Base-by-base conservation (phyloP, 1,284 basidiomycete genomes). In the Naganishia cerealis region DNA sequence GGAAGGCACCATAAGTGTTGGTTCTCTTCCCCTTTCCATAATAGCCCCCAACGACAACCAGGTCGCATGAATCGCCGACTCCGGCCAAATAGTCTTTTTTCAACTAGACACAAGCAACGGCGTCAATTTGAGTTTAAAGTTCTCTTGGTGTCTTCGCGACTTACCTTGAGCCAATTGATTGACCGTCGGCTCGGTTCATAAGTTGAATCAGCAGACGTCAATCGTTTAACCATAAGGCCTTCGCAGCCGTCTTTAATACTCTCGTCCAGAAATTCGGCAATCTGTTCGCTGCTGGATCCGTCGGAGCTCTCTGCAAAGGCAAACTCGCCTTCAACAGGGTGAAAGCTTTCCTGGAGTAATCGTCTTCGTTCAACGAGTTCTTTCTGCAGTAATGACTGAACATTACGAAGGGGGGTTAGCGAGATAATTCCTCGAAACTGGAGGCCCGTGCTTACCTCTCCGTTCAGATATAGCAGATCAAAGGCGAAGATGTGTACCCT, bases 211-310 rank as follows among this genome's bases (percentile, higher is more conserved):
- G 91, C 87, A 29, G 88, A 91, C 48, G 94, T 90, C 15, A 99
- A 84, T 92, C 97, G 96, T 82, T 99, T 99, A 71, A 99, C 93
- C 96, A 99, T 97, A 58, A 99, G 85, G 3, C 96, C 96, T 79
- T 99, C 96, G 79, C 96, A 99, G 0, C 95, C 94, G 76, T 97
- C 94, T 77, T 94, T 95, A 72, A 99, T 92, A 78, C 91, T 94
- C 73, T 94, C 90, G 75, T 99, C 96, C 18, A 99, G 82, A 84
- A 99, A 98, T 0, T 86, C 80, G 76, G 96, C 93, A 66, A 99
- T 98, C 76, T 98, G 94, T 55, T 99, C 96, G 0, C 88, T 90
- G 8, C 89, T 91, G 68, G 91, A 88, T 33, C 89, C 86, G 77
- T 99, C 96, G 1, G 92, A 91, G 3, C 89, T 88, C 74, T 88